phyloP scores from a whole-genome alignment of 2,329 filamentous ascomycete species.

The Cytospora schulzeri region DNA sequence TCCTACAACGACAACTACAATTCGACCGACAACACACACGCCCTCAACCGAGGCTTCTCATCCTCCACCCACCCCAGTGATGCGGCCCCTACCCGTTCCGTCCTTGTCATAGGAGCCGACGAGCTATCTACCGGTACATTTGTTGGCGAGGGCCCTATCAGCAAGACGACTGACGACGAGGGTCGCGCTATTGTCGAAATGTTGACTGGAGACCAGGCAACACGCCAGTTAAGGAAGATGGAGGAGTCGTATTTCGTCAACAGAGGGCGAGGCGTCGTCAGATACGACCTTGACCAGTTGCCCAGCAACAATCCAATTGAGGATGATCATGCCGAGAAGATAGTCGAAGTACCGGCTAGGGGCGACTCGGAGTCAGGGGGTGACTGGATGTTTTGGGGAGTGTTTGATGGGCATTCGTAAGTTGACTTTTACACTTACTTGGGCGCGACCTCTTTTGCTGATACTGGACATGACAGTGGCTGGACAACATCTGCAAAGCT shows the following conservation, averaged over 20 bases:
- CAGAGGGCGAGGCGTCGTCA: constrained; percentile 84
- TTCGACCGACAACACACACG: constrained; percentile 39
- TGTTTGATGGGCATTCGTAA: constrained; percentile 95
- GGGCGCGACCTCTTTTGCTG: constrained; percentile 6
- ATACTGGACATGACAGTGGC: constrained; percentile 58
- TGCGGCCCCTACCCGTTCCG: constrained; percentile 60
- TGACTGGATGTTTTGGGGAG: constrained; percentile 99
- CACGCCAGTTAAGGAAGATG: constrained; percentile 81
- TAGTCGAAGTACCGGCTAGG: constrained; percentile 79
- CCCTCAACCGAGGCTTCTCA: constrained; percentile 44
- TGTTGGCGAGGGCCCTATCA: constrained; percentile 81
- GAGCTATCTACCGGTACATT: constrained; percentile 87
- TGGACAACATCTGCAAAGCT: constrained; percentile 98
- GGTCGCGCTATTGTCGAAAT: constrained; percentile 90
- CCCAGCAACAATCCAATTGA: constrained; percentile 98
- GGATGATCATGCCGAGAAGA: constrained; percentile 97
- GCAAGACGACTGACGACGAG: constrained; percentile 83
- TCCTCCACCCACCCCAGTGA: constrained; percentile 36
- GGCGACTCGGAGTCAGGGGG: constrained; percentile 55
- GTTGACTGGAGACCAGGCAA: constrained; percentile 93
- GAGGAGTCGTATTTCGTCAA: constrained; percentile 92
- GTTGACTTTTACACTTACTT: constrained; percentile 36
- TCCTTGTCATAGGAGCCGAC: constrained; percentile 86
- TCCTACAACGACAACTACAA: constrained; percentile 57
- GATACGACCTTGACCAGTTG: constrained; percentile 93